Percentiles rank a stretch among this genome's conserved stretches.
Evolutionary conservation across 2,329 filamentous ascomycete species (phyloP).

Genomic region (Nigrograna mackinnonii): DNA sequence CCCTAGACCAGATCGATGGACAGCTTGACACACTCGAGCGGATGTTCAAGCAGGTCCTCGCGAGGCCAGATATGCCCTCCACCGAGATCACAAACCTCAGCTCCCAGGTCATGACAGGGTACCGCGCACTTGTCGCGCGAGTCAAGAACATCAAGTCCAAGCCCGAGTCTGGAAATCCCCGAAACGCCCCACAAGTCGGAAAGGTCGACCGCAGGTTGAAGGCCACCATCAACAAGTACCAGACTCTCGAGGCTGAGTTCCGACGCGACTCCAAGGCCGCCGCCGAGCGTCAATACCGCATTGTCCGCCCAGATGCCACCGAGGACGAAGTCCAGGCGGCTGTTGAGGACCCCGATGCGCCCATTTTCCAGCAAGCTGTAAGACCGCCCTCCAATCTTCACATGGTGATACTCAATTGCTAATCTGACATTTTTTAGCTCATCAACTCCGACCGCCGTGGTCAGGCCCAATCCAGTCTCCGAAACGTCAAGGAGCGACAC

Average conservation of each 20-base stretch:
- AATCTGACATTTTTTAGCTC: conserved; percentile 54
- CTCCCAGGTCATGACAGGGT: conserved; percentile 79
- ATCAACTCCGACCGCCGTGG: conserved; percentile 80
- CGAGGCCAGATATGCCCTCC: conserved; percentile 73
- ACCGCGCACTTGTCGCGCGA: conserved; percentile 77
- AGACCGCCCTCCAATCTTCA: conserved; percentile 11
- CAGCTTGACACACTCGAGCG: conserved; percentile 73
- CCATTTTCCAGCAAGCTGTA: conserved; percentile 84
- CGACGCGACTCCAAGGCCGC: conserved; percentile 79
- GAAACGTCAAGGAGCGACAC: conserved; percentile 81
- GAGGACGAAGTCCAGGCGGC: conserved; percentile 78
- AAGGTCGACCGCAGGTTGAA: conserved; percentile 80
- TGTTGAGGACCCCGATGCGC: conserved; percentile 72
- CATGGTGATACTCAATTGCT: not conserved
- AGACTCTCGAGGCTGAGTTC: conserved; percentile 78
- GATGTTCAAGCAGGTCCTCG: conserved; percentile 72
- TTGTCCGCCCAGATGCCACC: conserved; percentile 80
- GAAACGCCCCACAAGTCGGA: conserved; percentile 80
- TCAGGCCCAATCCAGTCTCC: conserved; percentile 77
- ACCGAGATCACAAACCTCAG: conserved; percentile 74
- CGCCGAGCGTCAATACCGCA: conserved; percentile 86
- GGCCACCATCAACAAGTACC: conserved; percentile 79
- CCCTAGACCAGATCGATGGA: conserved; percentile 73
- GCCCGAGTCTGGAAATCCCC: conserved; percentile 71
- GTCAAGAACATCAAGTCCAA: conserved; percentile 83